Conservation (phyloP, 768 basidiomycete species). For the Daedaleopsis sinensis region DNA sequence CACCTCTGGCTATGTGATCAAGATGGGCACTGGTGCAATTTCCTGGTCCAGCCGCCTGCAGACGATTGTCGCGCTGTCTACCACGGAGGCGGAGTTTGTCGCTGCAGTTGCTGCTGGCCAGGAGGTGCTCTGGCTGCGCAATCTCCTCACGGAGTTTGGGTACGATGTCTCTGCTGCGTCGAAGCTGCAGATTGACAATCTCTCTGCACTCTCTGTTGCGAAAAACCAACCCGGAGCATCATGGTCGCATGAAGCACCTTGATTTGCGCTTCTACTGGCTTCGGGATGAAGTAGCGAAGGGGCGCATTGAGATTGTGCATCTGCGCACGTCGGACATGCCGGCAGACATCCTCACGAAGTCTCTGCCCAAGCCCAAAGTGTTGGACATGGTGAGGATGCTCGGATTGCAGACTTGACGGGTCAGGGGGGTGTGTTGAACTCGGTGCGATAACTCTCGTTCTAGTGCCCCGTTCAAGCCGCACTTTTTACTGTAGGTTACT, state of each 20-base stretch:
- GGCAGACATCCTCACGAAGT: slow-evolving; percentile 41
- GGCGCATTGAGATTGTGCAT: slow-evolving; percentile 7
- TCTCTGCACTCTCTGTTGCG: slow-evolving; percentile 35
- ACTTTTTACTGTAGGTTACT: neutral
- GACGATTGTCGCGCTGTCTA: slow-evolving; percentile 41
- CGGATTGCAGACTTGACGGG: neutral
- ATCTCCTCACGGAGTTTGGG: slow-evolving; percentile 34
- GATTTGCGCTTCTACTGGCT: slow-evolving; percentile 40
- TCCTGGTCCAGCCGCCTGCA: slow-evolving; percentile 42
- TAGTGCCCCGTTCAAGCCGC: neutral
- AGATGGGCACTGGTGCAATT: slow-evolving; percentile 38
- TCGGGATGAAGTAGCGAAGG: slow-evolving; percentile 27
- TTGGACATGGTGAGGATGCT: neutral
- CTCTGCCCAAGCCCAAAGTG: slow-evolving; percentile 17
- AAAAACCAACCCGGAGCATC: slow-evolving; percentile 33
- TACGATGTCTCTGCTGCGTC: slow-evolving; percentile 25
- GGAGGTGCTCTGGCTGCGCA: too few species aligned
- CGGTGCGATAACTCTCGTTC: neutral
- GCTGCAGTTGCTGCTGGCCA: too few species aligned
- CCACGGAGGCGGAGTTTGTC: slow-evolving; percentile 45
- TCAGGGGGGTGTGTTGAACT: neutral
- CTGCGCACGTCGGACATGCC: slow-evolving; percentile 30
- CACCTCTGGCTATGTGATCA: slow-evolving; percentile 37
- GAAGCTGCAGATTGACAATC: slow-evolving; percentile 39
- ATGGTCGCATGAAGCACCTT: slow-evolving; percentile 40